Percentiles rank a stretch among this genome's conserved stretches.
Conservation (phyloP, 2,329 filamentous ascomycete species). For the Cryoendolithus antarcticus region DNA sequence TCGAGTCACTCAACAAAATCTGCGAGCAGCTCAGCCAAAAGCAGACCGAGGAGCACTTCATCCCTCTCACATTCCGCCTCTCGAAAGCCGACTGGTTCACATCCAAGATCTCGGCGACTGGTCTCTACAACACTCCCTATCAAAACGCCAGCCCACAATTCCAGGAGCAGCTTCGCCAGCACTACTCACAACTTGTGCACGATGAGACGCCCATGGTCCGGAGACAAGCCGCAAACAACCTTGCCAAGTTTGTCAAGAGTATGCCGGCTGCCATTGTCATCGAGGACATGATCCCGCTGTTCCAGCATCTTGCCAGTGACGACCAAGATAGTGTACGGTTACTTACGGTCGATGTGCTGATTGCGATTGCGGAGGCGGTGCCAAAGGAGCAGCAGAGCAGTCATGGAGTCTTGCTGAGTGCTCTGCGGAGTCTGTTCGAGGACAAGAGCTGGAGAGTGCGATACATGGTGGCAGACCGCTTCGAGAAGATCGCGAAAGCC, state of each 20-base stretch:
- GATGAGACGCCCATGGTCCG: conserved; percentile 99
- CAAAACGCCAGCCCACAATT: conserved; percentile 75
- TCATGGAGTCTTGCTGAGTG: conserved; percentile 83
- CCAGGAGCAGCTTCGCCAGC: conserved; percentile 81
- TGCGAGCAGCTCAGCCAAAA: conserved; percentile 80
- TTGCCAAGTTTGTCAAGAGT: conserved; percentile 95
- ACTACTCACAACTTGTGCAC: conserved; percentile 86
- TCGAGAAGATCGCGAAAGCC: conserved; percentile 98
- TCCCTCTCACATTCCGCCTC: conserved; percentile 86
- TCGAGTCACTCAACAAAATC: conserved; percentile 99
- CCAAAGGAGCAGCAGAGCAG: conserved; percentile 97
- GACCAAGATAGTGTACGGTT: conserved; percentile 96
- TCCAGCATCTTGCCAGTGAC: conserved; percentile 90
- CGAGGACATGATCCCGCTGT: conserved; percentile 97
- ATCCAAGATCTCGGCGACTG: conserved; percentile 95
- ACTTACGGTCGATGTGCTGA: conserved; percentile 90
- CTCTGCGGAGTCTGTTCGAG: conserved; percentile 84
- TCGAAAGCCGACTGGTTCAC: conserved; percentile 99
- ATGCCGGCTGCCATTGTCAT: conserved; percentile 87
- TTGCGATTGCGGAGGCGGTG: conserved; percentile 91
- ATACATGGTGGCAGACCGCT: conserved; percentile 98
- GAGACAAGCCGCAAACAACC: conserved; percentile 88
- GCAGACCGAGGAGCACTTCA: conserved; percentile 95
- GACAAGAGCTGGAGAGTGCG: conserved; percentile 99
- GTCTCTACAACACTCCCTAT: conserved; percentile 88